These are phyloP conservation scores for Papiliotrema flavescens DNA, from an alignment of 1,284 basidiomycete species.

Conservation along the genomic window DNA sequence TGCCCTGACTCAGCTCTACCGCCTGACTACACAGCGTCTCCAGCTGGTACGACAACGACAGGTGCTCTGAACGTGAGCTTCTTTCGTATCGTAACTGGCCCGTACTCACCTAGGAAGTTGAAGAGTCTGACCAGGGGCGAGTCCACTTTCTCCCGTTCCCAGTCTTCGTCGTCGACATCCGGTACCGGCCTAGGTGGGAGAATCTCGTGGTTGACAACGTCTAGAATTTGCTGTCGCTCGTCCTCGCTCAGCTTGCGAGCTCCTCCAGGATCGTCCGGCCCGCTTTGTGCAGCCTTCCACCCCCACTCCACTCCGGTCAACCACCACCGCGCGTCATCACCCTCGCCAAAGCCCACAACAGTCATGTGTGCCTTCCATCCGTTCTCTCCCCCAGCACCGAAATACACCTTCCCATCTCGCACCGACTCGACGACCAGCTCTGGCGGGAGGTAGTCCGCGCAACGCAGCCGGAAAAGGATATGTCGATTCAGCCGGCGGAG, in stretches of 20 bases:
- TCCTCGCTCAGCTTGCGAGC: constrained; percentile 23
- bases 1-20: constrained; percentile 28
- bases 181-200: constrained; percentile 20
- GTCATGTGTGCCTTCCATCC: constrained; percentile 40
- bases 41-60: constrained; percentile 41
- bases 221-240: constrained; percentile 38
- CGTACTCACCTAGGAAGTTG: constrained; percentile 40
- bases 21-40: constrained; percentile 39
- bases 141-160: constrained; percentile 19
- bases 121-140: constrained; percentile 39
- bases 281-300: constrained; percentile 26
- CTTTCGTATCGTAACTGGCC: background rate
- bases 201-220: constrained; percentile 37
- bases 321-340: constrained; percentile 39
- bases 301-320: constrained; percentile 42
- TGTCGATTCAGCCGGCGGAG: constrained; percentile 37
- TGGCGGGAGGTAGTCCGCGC: constrained; percentile 40
- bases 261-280: constrained; percentile 21
- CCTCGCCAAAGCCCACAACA: constrained; percentile 36
- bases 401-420: constrained; percentile 34
- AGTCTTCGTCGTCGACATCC: background rate
- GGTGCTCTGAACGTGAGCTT: constrained; percentile 27
- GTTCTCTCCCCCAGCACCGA: constrained; percentile 22
- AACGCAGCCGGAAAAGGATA: constrained; percentile 37
- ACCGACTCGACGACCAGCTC: constrained; percentile 35